Evolutionary conservation across 2,329 filamentous ascomycete species (phyloP).

Genomic region (Aspergillus ruber): DNA sequence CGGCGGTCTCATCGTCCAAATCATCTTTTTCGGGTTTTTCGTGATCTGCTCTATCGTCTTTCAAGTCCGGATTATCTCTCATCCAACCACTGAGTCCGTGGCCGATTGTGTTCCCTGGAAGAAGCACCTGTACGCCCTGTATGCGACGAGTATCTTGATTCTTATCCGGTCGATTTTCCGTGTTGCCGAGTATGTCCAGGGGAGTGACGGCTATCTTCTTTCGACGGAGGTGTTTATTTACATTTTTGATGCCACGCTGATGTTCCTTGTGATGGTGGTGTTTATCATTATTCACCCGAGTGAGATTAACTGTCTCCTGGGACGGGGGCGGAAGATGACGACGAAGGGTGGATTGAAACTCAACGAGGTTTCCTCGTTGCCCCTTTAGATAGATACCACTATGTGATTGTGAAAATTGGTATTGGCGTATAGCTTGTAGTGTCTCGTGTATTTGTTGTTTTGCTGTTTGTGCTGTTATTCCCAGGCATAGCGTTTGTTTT

Average conservation of each 20-base stretch:
- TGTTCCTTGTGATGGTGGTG: constrained; percentile 19
- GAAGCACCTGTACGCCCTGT: constrained; percentile 27
- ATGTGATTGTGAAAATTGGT: not conserved
- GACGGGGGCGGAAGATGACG: constrained; percentile 10
- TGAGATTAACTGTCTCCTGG: constrained; percentile 17
- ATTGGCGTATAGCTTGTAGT: not conserved
- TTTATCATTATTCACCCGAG: constrained; percentile 20
- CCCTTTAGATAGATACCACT: constrained; percentile 3
- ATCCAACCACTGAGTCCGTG: constrained; percentile 20
- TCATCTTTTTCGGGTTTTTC: constrained; percentile 27
- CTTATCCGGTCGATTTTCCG: constrained; percentile 24
- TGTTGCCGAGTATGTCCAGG: constrained; percentile 23
- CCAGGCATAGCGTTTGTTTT: no score
- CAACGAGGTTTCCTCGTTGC: constrained; percentile 4
- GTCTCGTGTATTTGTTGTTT: not conserved
- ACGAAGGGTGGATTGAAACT: constrained; percentile 12
- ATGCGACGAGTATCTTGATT: constrained; percentile 18
- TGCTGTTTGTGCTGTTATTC: no score
- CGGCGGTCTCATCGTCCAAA: constrained; percentile 23
- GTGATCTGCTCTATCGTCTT: constrained; percentile 18
- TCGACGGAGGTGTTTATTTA: constrained; percentile 24
- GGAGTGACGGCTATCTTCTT: constrained; percentile 20
- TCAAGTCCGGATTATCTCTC: constrained; percentile 18
- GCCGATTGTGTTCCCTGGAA: constrained; percentile 25
- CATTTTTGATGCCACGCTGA: constrained; percentile 25